phyloP scores from a whole-genome alignment of 176 grass and related monocot species.

The Dactylis glomerata region DNA sequence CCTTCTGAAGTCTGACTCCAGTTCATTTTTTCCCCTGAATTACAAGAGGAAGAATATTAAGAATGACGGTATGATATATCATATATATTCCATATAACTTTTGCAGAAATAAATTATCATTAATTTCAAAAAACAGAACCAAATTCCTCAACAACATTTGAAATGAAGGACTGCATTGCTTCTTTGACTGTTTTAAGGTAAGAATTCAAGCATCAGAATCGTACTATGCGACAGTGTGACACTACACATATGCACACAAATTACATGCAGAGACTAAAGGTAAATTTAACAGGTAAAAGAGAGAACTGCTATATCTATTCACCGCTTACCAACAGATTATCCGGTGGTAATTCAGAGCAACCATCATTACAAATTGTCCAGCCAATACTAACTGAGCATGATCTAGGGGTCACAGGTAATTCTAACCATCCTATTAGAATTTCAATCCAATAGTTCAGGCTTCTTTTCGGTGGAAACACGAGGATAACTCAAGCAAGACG shows the following conservation, averaged over 20 bases:
- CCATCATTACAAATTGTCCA: neutral
- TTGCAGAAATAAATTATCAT: constrained; percentile 12
- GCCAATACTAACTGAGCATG: neutral
- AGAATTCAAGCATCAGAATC: constrained; percentile 6
- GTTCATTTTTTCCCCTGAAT: constrained; percentile 84
- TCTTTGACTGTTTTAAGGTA: constrained; percentile 21
- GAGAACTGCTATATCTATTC: neutral
- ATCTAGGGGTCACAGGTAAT: neutral
- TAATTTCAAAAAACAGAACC: constrained; percentile 17
- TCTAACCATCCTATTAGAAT: neutral
- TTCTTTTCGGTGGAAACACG: neutral
- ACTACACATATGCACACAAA: constrained; percentile 7
- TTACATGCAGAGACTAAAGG: constrained; percentile 16
- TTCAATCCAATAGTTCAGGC: constrained; percentile 1
- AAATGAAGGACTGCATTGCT: neutral
- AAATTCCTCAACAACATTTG: constrained; percentile 18
- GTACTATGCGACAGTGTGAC: neutral
- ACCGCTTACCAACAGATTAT: constrained; percentile 16
- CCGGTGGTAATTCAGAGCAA: constrained; percentile 6
- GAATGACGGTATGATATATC: neutral
- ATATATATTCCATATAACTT: neutral
- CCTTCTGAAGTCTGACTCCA: constrained; percentile 86
- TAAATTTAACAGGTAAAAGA: constrained; percentile 8
- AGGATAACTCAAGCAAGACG: neutral
- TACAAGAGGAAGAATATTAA: constrained; percentile 30